Base-by-base conservation (phyloP, 2,329 filamentous ascomycete genomes). In the Aspergillus ustus region DNA sequence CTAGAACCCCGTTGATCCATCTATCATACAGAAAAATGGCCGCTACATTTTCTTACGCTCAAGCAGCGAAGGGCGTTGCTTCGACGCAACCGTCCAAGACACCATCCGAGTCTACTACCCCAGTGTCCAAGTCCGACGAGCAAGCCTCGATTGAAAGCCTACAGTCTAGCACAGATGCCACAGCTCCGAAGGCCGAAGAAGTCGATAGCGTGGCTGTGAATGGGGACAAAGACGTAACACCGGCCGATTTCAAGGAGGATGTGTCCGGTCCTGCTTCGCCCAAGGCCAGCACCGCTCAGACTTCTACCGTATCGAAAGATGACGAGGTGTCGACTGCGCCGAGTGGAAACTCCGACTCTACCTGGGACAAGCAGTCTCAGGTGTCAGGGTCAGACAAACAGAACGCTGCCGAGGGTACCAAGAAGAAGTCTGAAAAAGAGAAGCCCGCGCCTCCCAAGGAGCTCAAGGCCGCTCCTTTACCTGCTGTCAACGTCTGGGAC, bases 401-500 rank as follows among this genome's bases (percentile, higher is more conserved):
- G 44, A 73, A 66, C 51, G 76, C 78, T 60, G 71, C 70, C 66
- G 73, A 82, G 49, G 75, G 77, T 37, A 81, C 82, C 69, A 82
- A 82, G 57, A 85, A 88, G 57, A 79, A 82, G 66, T 81, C 84
- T 66, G 86, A 88, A 69, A 86, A 86, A 67, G 86, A 88, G 69
- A 86, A 86, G 69, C 84, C 85, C 62, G 80, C 86, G 63, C 81
- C 85, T 69, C 80, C 87, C 49, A 77, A 81, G 63, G 85, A 89
- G 69, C 82, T 97, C 46, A 89, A 90, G 51, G 92, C 95, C 63
- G 94, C 94, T 19, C 90, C 92, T 31, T 83, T 91, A 48, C 95
- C 95, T 0, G 77, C 87, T 1, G 90, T 97, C 61, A 99, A 99
- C 75, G 82, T 93, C 64, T 99, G 95, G 94, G 85, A 89, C 65